phyloP scores from a whole-genome alignment of 805 yeast species.

The Komagataella ulmi region DNA sequence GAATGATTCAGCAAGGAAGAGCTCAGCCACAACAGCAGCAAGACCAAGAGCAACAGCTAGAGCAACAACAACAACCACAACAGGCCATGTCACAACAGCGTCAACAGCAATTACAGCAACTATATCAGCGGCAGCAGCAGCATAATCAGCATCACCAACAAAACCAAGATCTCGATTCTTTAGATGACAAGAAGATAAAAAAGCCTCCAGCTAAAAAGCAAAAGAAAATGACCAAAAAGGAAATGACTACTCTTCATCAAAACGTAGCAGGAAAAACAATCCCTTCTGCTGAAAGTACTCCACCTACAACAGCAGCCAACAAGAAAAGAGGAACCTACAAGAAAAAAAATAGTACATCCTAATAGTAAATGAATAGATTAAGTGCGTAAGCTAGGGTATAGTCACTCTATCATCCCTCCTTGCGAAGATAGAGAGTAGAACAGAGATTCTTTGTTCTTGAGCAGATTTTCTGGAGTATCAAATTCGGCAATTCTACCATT shows the following conservation, averaged over 20 bases:
- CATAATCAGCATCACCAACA: background rate
- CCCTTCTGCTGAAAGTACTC: conserved; percentile 10
- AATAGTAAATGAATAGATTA: background rate
- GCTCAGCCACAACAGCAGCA: conserved; percentile 4
- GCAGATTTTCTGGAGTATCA: conserved; percentile 54
- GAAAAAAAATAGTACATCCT: conserved; percentile 1
- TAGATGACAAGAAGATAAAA: background rate
- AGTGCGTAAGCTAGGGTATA: background rate
- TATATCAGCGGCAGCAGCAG: conserved; percentile 6
- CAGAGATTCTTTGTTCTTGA: conserved; percentile 51
- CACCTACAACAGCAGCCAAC: conserved; percentile 5
- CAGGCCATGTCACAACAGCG: conserved; percentile 5
- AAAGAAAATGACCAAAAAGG: conserved; percentile 19
- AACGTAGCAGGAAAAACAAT: conserved; percentile 16
- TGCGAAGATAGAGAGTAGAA: conserved; percentile 74
- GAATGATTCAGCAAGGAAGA: conserved; percentile 2
- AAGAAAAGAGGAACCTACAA: conserved; percentile 1
- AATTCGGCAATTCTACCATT: conserved; percentile 67
- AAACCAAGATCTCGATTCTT: background rate
- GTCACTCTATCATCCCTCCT: conserved; percentile 39
- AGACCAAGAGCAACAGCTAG: conserved; percentile 1
- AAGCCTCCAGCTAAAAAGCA: conserved; percentile 10
- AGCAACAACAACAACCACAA: conserved; percentile 8
- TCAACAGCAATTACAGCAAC: conserved; percentile 6
- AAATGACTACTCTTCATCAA: conserved; percentile 11